Evolutionary conservation across 2,329 filamentous ascomycete species (phyloP), one percentile per base, ranked within the genome.

Genomic region (Diatrype stigma): DNA sequence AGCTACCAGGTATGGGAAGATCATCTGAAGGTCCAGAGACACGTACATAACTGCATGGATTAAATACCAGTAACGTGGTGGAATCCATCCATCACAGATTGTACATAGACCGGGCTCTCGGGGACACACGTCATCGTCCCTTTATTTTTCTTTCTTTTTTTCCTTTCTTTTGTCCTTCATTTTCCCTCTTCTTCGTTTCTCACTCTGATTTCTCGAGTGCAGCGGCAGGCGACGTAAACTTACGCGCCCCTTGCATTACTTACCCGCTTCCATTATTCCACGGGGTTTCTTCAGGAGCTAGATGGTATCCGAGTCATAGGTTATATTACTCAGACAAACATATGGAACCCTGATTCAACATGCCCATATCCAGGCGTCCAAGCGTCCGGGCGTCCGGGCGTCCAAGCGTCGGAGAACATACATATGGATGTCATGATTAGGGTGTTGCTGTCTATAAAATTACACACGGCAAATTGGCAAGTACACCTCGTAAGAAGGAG

Each of bases 261-360:
- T 44, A 44, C 40, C 40, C 12, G 40, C 40, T 44, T 44, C 40
- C 40, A 28, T 44, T 42, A 42, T 44, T 44, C 40, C 22, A 44
- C 23, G 14, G 40, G 16, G n/a, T 11, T 22, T 44, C 22, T 28
- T 26, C 21, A 37, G 21, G 40, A n/a, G n/a, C n/a, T 23, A 44
- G 40, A 44, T 28, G 19, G 19, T 28, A 44, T 44, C 40, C 40
- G 22, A 44, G 12, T 44, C 22, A 44, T 44, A 26, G 22, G 12
- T 6, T n/a, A 23, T 28, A 14, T 23, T n/a, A 23, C 12, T 19
- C 22, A 44, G 40, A 44, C 40, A 22, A 44, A 21, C 40, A n/a
- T 14, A 28, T 40, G 10, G 37, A 12, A 40, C n/a, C 37, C 4
- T 8, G 11, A 22, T 19, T 19, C 37, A 30, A 30, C 26, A n/a